A percentile compares a stretch with the other conserved stretches of the same genome.
phyloP scores from a whole-genome alignment of 2,329 filamentous ascomycete genomes.

The Laburnicola sp. region DNA sequence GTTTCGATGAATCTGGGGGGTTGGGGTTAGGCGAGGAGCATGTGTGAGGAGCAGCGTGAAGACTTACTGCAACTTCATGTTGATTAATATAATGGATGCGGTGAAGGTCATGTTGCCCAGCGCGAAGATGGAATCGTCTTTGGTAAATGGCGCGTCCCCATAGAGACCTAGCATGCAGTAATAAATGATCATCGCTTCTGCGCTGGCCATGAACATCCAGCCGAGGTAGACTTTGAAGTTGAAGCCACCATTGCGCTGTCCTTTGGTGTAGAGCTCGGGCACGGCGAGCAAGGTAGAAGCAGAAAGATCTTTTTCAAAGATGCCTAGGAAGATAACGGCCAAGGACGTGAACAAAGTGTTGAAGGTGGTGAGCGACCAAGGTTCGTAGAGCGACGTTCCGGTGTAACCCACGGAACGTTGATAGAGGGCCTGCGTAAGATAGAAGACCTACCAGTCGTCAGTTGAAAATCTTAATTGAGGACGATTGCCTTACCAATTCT shows the following conservation, averaged over 20 bases:
- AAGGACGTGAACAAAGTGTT: slow-evolving; percentile 91
- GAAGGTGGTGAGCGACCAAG: slow-evolving; percentile 84
- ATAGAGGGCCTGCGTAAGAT: slow-evolving; percentile 78
- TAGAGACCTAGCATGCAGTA: slow-evolving; percentile 71
- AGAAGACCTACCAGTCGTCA: slow-evolving; percentile 62
- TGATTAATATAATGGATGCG: slow-evolving; percentile 71
- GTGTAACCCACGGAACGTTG: slow-evolving; percentile 84
- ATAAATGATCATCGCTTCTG: slow-evolving; percentile 75
- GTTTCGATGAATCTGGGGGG: slow-evolving; percentile 69
- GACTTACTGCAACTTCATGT: slow-evolving; percentile 71
- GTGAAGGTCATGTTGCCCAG: slow-evolving; percentile 74
- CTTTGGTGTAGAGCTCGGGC: slow-evolving; percentile 80
- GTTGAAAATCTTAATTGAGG: slow-evolving; percentile 42
- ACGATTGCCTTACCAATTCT: slow-evolving; percentile 54
- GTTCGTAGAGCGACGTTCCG: slow-evolving; percentile 82
- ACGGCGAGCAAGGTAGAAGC: slow-evolving; percentile 77
- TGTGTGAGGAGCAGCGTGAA: neutral
- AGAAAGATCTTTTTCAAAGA: slow-evolving; percentile 79
- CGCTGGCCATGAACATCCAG: slow-evolving; percentile 77
- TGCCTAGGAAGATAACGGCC: slow-evolving; percentile 79
- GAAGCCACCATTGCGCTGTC: slow-evolving; percentile 76
- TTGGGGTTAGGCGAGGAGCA: slow-evolving; percentile 5
- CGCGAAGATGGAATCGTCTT: slow-evolving; percentile 71
- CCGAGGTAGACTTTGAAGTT: slow-evolving; percentile 76
- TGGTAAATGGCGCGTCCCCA: slow-evolving; percentile 61